Percentiles rank a stretch among this genome's conserved stretches.
These are phyloP conservation scores for Rubus idaeus DNA, from an alignment of 306 rosid genomes.

Conservation along the genomic window DNA sequence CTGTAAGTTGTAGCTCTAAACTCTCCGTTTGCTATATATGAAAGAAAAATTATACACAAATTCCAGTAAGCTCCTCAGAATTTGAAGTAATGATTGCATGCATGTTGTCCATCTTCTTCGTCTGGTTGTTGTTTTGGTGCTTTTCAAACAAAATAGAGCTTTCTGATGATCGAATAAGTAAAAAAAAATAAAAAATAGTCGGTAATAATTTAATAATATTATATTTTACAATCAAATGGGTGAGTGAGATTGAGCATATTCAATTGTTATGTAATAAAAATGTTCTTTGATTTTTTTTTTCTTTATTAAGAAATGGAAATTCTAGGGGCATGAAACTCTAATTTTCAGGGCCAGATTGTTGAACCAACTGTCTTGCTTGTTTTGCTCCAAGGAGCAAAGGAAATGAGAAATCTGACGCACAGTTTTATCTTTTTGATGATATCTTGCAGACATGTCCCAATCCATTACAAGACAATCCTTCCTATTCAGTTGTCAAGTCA, in stretches of 20 bases:
- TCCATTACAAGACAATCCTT: slow-evolving; percentile 50
- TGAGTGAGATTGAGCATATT: too few relatives aligned
- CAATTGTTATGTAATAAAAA: too few relatives aligned
- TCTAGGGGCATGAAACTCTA: too few relatives aligned
- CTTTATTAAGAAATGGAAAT: too few relatives aligned
- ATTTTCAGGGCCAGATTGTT: too few relatives aligned
- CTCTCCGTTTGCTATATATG: background rate
- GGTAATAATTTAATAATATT: too few relatives aligned
- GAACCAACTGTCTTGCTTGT: background rate
- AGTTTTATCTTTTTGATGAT: background rate
- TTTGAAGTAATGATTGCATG: background rate
- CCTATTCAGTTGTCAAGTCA: slow-evolving; percentile 51
- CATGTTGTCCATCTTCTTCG: background rate
- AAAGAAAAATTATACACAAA: too few relatives aligned
- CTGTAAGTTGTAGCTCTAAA: slow-evolving; percentile 24
- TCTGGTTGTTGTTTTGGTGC: background rate
- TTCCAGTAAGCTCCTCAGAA: too few relatives aligned
- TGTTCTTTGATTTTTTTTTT: too few relatives aligned
- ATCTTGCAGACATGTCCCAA: slow-evolving; percentile 42
- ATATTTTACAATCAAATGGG: background rate
- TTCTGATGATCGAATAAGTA: background rate
- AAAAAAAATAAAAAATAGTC: too few relatives aligned
- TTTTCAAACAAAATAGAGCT: background rate
- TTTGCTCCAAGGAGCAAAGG: background rate
- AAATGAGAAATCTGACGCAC: background rate